Conservation (phyloP, 2,329 filamentous ascomycete genomes). For the Clonostachys byssicola region DNA sequence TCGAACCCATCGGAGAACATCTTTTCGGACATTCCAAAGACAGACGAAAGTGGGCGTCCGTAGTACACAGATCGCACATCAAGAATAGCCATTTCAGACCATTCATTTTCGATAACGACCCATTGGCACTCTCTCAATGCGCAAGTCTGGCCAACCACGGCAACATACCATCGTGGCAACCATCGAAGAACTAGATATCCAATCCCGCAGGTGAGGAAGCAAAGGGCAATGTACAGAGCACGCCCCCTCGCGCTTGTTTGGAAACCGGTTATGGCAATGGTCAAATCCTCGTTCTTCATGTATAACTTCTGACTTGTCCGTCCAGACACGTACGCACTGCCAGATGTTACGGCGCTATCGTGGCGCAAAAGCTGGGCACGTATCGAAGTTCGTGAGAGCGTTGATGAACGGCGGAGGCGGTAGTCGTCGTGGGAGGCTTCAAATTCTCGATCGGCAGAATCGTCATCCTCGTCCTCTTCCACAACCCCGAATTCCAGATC, state of each 20-base stretch:
- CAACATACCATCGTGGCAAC: slow-evolving; percentile 84
- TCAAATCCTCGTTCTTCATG: slow-evolving; percentile 89
- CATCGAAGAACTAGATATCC: slow-evolving; percentile 84
- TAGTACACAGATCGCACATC: slow-evolving; percentile 52
- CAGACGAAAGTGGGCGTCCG: slow-evolving; percentile 51
- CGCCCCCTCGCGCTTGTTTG: slow-evolving; percentile 70
- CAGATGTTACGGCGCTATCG: slow-evolving; percentile 66
- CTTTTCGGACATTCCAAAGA: slow-evolving; percentile 67
- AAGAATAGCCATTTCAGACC: slow-evolving; percentile 86
- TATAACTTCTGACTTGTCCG: slow-evolving; percentile 86
- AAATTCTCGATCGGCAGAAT: slow-evolving; percentile 33
- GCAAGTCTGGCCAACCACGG: slow-evolving; percentile 64
- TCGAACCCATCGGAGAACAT: slow-evolving; percentile 47
- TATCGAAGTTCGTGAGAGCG: slow-evolving; percentile 49
- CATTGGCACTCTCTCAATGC: slow-evolving; percentile 75
- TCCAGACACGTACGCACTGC: slow-evolving; percentile 57
- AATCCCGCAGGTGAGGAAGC: slow-evolving; percentile 68
- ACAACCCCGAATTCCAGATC: slow-evolving; percentile 30
- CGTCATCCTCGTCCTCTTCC: slow-evolving; percentile 32
- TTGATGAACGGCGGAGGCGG: slow-evolving; percentile 58
- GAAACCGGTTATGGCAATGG: slow-evolving; percentile 90
- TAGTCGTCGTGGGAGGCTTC: slow-evolving; percentile 37
- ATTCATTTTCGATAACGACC: slow-evolving; percentile 97
- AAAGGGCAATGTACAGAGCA: slow-evolving; percentile 65
- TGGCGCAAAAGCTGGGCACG: slow-evolving; percentile 65